A percentile compares a stretch with the other conserved stretches of the same genome.
phyloP scores from a whole-genome alignment of 23 red algal species.

The Gracilaria caudata region DNA sequence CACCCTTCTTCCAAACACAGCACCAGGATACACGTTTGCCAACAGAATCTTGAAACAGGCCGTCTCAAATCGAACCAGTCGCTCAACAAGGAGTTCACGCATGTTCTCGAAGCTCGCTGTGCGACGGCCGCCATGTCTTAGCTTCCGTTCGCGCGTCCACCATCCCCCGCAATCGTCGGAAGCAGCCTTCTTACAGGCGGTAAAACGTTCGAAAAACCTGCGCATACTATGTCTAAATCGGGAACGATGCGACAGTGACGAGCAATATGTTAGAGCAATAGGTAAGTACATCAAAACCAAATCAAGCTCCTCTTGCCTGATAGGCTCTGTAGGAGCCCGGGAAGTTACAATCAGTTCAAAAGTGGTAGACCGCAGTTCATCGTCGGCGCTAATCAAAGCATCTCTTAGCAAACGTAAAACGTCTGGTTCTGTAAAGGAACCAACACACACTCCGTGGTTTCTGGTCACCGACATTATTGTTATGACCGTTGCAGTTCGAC shows the following conservation, averaged over 20 bases:
- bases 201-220: constrained; percentile 44
- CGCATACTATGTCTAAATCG: constrained; percentile 67
- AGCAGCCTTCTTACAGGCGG: constrained; percentile 42
- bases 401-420: constrained; percentile 20
- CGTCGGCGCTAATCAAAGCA: constrained; percentile 27
- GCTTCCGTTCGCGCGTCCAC: constrained; percentile 48
- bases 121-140: neutral
- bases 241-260: constrained; percentile 14
- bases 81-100: constrained; percentile 16
- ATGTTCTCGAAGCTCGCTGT: constrained; percentile 23
- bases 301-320: constrained; percentile 34
- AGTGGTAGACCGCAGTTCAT: constrained; percentile 39
- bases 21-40: constrained; percentile 27
- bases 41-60: constrained; percentile 24
- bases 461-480: constrained; percentile 48
- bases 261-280: constrained; percentile 26
- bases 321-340: constrained; percentile 40
- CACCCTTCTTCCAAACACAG: constrained; percentile 24
- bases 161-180: constrained; percentile 53
- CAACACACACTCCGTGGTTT: constrained; percentile 23
- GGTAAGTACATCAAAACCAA: constrained; percentile 43
- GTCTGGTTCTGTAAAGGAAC: constrained; percentile 37
- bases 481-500: neutral
- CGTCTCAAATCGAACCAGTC: constrained; percentile 41
- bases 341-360: constrained; percentile 47